Evolutionary conservation across 345 rosid genomes (phyloP), one percentile per base, ranked within the genome.

Genomic region (Gossypium australe): DNA sequence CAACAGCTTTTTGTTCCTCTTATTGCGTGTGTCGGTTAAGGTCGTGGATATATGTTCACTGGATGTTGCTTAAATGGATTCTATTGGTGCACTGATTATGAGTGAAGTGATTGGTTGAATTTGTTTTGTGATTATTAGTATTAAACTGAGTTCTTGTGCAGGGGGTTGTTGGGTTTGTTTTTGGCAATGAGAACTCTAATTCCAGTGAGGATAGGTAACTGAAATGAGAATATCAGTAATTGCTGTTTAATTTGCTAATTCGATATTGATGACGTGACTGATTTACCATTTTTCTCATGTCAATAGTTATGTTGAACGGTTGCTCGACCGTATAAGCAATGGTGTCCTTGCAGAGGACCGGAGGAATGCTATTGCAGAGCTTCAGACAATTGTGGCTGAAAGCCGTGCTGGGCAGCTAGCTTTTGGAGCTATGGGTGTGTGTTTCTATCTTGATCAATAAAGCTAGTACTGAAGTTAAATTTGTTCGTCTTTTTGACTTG

Each of bases 111-210:
- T 51, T 70, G 71, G 41, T 56, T 68, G 12, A 68, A 25, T 24
- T 68, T 47, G 48, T 51, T 72, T 4, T 58, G 22, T 56, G 53
- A 13, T 43, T 24, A 57, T 44, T 29, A 22, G 51, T 66, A 43
- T 70, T 71, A 60, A 65, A 70, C 24, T 67, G 68, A n/a, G 43
- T 76, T 78, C 25, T 71, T 79, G 38, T 82, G 59, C 89, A 95
- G 99, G 98, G 98, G 44, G 90, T 95, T 78, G 98, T 95, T 48
- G 98, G 97, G 77, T 87, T 89, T 58, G 96, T 95, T 78, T 93
- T 95, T 61, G 97, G 99, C 27, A 87, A 87, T 69, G 99, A 91
- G 79, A 89, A 88, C 80, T 88, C 91, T 9, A 83, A 85, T 76
- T 88, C 97, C 8, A 84, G 77, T 76, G 98, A 87, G 76, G 98